Percentiles rank a stretch among this genome's conserved stretches.
Evolutionary conservation across 106 monocot genomes (phyloP).

Genomic region (Platanthera zijinensis): DNA sequence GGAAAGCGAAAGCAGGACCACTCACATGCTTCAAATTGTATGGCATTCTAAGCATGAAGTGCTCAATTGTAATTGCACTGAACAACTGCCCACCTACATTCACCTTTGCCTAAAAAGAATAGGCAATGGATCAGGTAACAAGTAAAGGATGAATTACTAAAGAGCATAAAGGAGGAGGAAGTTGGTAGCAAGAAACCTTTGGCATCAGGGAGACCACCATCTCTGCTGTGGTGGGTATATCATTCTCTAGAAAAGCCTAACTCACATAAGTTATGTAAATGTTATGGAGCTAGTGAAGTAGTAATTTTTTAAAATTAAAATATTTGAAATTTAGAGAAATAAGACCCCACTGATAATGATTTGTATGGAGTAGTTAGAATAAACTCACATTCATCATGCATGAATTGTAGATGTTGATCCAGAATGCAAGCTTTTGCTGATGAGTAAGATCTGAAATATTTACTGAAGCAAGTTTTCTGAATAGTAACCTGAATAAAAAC

Average conservation of each 20-base stretch:
- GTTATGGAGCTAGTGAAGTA: not conserved
- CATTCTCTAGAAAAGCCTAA: constrained; percentile 81
- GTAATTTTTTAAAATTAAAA: not conserved
- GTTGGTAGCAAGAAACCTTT: constrained; percentile 35
- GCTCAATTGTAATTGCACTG: constrained; percentile 88
- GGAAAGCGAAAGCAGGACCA: not conserved
- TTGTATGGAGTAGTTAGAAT: not conserved
- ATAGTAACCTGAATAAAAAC: constrained; percentile 41
- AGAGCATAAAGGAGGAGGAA: constrained; percentile 1
- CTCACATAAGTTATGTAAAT: constrained; percentile 1
- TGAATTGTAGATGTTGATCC: constrained; percentile 95
- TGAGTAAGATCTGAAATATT: constrained; percentile 62
- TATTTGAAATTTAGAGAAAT: no score
- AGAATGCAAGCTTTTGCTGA: constrained; percentile 92
- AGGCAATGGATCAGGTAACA: not conserved
- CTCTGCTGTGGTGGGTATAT: constrained; percentile 65
- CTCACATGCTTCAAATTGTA: constrained; percentile 62
- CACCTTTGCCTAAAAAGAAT: constrained; percentile 57
- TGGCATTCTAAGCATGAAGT: constrained; percentile 81
- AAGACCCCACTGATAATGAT: no score
- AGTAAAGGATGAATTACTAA: not conserved
- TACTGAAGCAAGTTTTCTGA: constrained; percentile 51
- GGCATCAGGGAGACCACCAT: constrained; percentile 74
- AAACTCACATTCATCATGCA: constrained; percentile 95
- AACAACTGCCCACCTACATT: constrained; percentile 83